These are phyloP conservation scores for Yarrowia phangngaensis DNA, from an alignment of 805 yeast species.

Conservation along the genomic window DNA sequence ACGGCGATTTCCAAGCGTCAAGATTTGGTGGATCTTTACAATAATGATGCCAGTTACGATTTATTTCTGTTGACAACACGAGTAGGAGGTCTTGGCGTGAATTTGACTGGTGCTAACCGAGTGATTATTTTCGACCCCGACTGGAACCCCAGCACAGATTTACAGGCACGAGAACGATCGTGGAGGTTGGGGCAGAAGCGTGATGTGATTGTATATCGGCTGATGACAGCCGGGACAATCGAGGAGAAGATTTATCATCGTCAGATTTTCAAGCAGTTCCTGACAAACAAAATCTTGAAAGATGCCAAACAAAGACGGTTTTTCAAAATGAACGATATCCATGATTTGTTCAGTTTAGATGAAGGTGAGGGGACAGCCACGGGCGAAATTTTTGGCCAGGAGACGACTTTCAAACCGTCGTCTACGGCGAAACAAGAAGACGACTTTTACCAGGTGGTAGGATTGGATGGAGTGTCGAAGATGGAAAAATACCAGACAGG, in stretches of 20 bases:
- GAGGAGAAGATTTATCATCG: slow-evolving; percentile 96
- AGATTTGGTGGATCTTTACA: slow-evolving; percentile 73
- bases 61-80: slow-evolving; percentile 85
- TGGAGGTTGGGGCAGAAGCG: slow-evolving; percentile 95
- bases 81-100: slow-evolving; percentile 95
- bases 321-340: slow-evolving; percentile 86
- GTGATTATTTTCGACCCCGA: slow-evolving; percentile 95
- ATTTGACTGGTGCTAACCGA: slow-evolving; percentile 89
- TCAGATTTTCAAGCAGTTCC: slow-evolving; percentile 90
- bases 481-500: slow-evolving; percentile 58
- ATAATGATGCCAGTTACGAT: slow-evolving; percentile 52
- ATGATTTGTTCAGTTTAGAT: slow-evolving; percentile 78
- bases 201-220: slow-evolving; percentile 83
- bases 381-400: neutral
- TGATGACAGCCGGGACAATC: slow-evolving; percentile 91
- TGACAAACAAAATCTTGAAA: slow-evolving; percentile 87
- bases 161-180: slow-evolving; percentile 94
- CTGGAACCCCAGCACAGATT: slow-evolving; percentile 97
- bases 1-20: slow-evolving; percentile 79
- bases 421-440: slow-evolving; percentile 45
- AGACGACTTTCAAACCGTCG: slow-evolving; percentile 42
- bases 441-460: slow-evolving; percentile 62
- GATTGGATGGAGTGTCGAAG: slow-evolving; percentile 67
- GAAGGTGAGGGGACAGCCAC: slow-evolving; percentile 45
- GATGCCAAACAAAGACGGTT: slow-evolving; percentile 94